Evolutionary conservation across 495 filamentous ascomycete genomes (phyloP), one percentile per base, ranked within the genome.

Genomic region (Wilcoxina mikolae): DNA sequence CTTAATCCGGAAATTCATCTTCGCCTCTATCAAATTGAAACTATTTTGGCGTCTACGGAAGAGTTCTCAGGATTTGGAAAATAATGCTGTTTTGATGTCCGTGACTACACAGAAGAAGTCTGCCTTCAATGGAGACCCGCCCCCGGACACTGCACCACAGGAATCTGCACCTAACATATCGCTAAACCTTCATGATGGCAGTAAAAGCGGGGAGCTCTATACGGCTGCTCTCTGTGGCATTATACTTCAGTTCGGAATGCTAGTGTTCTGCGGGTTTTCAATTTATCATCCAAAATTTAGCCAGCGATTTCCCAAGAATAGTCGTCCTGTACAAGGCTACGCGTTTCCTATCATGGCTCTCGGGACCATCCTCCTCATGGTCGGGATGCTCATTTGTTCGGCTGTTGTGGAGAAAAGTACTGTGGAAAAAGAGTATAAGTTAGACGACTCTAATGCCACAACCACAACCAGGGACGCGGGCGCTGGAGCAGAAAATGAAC

Each of bases 301-400:
- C n/a, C 0, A n/a, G 0, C 2, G 22, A 17, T 54, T 58, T 38
- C 27, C 0, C 4, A 55, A 60, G 44, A 41, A 56, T n/a, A 18
- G 45, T 12, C 22, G 24, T 33, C 28, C 26, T 20, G 15, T 52
- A 26, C 9, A 3, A 29, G 23, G 29, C 0, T 58, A 55, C 31
- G 53, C 50, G 31, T 60, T 54, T 38, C 26, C 38, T 10, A 9
- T 31, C 3, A 41, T 50, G 12, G 50, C 44, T 11, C 25, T 46
- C 2, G 60, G 60, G 24, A 62, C 60, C 11, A 7, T 47, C 7
- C 5, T 62, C 2, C 29, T 62, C 17, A 49, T 45, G 2, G 0
- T 31, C 28, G 58, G 58, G 0, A 58, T 62, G 48, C 15, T 57
- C 9, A 42, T 58, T 42, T 62, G 60, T 26, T 57, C 58, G 15